Evolutionary conservation across 2,329 filamentous ascomycete genomes (phyloP), one percentile per base, ranked within the genome.

Genomic region (Ceratocystis smalleyi): DNA sequence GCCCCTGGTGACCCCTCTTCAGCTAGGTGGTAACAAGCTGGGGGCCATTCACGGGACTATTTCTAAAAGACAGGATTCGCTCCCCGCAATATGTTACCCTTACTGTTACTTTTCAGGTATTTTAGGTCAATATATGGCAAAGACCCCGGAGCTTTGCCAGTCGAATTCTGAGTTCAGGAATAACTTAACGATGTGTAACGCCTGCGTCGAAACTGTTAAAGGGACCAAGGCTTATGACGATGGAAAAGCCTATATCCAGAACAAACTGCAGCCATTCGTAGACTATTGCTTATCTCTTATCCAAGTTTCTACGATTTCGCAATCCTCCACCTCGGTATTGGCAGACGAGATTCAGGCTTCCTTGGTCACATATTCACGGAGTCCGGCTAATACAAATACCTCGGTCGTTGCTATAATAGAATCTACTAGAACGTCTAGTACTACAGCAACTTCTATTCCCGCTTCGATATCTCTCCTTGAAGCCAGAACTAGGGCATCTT

Each of bases 121-220:
- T n/a, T n/a, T n/a, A n/a, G n/a, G n/a, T n/a, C n/a, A n/a, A n/a
- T n/a, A n/a, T n/a, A n/a, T n/a, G n/a, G n/a, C n/a, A n/a, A n/a
- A n/a, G n/a, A n/a, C n/a, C n/a, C n/a, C n/a, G n/a, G n/a, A n/a
- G n/a, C n/a, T n/a, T n/a, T 86, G 84, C 70, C 68, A 63, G 0
- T 0, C 61, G 0, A 70, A 61, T 5, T 81, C 80, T 0, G 65
- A 71, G 0, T 86, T 83, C 72, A 57, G 60, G 2, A 57, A 62
- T 0, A 70, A 70, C 0, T 86, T 83, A 71, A 27, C 69, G 0
- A 3, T 3, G 0, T 85, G 82, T 67, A 73, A 81, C 59, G 17
- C 19, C 0, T 66, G 19, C 0, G 69, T 76, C 47, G 66, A 63
- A 0, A 68, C 67, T 3, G 64, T 69, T 8, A 63, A 24, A 17